Conservation (phyloP, 1,284 basidiomycete genomes). For the Sanghuangporus sanghuang region DNA sequence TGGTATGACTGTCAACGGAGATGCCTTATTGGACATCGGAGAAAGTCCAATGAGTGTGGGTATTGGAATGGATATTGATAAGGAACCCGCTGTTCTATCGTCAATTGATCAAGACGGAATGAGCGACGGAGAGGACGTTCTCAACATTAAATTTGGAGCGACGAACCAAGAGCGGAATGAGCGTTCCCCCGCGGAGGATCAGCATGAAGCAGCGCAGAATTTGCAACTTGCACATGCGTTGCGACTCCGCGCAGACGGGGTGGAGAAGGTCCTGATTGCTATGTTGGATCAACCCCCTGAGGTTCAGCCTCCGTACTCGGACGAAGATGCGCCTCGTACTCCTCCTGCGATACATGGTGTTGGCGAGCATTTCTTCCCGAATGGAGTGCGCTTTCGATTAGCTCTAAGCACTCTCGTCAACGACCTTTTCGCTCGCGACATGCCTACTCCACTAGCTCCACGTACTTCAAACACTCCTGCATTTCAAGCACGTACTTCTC, state of each 20-base stretch:
- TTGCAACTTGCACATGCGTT: constrained; percentile 54
- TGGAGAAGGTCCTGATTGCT: constrained; percentile 72
- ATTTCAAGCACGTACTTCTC: constrained; percentile 17
- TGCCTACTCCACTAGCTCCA: constrained; percentile 46
- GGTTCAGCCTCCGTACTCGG: constrained; percentile 40
- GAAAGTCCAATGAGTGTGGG: constrained; percentile 68
- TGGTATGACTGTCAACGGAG: constrained; percentile 73
- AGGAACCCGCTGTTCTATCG: constrained; percentile 32
- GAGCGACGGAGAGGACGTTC: constrained; percentile 43
- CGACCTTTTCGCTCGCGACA: constrained; percentile 70
- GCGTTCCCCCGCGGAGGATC: constrained; percentile 49
- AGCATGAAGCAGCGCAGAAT: constrained; percentile 57
- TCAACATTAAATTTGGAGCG: constrained; percentile 17
- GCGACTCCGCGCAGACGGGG: constrained; percentile 64
- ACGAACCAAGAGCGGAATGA: constrained; percentile 30
- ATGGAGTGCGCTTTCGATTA: constrained; percentile 72
- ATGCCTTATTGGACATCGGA: constrained; percentile 48
- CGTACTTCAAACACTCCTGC: constrained; percentile 28
- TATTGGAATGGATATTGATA: constrained; percentile 59
- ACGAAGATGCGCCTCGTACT: constrained; percentile 36
- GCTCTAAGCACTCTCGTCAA: constrained; percentile 69
- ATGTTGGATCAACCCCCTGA: constrained; percentile 75
- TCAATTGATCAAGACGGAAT: constrained; percentile 53
- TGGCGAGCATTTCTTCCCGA: constrained; percentile 54
- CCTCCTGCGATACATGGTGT: constrained; percentile 45